Percentiles rank a stretch among this genome's conserved stretches.
Conservation (phyloP, 495 filamentous ascomycete species). For the Podospora anserina region DNA sequence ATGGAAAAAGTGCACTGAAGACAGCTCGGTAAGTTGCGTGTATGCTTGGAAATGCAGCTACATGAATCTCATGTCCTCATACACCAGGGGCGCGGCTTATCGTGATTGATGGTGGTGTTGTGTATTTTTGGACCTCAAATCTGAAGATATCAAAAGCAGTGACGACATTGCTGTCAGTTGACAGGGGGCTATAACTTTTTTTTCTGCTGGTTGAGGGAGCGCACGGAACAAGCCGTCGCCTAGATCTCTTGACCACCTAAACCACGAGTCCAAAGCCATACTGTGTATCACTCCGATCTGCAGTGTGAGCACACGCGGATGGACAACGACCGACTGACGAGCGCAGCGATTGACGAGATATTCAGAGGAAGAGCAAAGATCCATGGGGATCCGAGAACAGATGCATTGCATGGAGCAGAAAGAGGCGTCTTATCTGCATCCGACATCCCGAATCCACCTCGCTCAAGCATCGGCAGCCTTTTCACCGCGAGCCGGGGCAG, state of each 20-base stretch:
- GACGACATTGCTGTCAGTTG: constrained; percentile 18
- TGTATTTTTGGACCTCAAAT: background rate
- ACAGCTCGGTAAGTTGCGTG: background rate
- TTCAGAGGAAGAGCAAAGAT: background rate
- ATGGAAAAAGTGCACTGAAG: background rate
- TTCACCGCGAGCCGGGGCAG: constrained; percentile 1
- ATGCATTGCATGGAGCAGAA: background rate
- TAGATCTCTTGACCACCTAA: background rate
- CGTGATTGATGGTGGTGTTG: background rate
- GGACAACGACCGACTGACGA: background rate
- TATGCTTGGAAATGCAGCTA: background rate
- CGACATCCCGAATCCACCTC: background rate
- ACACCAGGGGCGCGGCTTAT: background rate
- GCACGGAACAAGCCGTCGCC: background rate
- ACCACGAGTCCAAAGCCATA: background rate
- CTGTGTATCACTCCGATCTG: background rate
- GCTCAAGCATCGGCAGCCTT: background rate
- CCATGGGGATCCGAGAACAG: background rate
- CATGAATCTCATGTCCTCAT: background rate
- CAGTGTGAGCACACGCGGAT: background rate
- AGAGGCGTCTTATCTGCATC: background rate
- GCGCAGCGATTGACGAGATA: too few relatives aligned
- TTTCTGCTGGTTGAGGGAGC: background rate
- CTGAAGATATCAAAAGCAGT: constrained; percentile 1
- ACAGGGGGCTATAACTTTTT: constrained; percentile 6